A percentile compares a stretch with the other conserved stretches of the same genome.
Evolutionary conservation across 176 grass and related monocot species (phyloP).

Genomic region (Coix lacrymajobi): DNA sequence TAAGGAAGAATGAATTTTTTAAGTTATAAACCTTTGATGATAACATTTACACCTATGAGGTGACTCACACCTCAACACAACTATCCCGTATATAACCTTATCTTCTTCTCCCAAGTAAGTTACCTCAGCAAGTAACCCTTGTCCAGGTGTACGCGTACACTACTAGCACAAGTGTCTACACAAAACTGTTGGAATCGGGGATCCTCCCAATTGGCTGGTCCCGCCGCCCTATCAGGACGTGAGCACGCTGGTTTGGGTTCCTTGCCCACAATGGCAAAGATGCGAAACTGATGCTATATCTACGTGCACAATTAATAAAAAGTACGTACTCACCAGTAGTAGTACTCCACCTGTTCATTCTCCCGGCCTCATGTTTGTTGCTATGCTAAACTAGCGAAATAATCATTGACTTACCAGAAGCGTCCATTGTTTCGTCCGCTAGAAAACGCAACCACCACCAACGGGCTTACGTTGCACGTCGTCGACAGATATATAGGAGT

Average conservation of each 20-base stretch:
- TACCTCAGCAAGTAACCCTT: not conserved
- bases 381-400: not conserved
- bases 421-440: not conserved
- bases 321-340: not conserved
- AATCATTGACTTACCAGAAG: constrained; percentile 31
- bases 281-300: not conserved
- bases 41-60: constrained; percentile 18
- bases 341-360: constrained; percentile 10
- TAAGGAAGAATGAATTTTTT: not conserved
- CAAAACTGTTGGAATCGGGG: not conserved
- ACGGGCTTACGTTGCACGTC: not conserved
- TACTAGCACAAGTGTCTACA: constrained; percentile 13
- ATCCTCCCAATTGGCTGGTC: not conserved
- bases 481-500: no score
- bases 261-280: constrained; percentile 15
- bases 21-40: not conserved
- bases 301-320: not conserved
- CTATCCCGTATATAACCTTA: constrained; percentile 12
- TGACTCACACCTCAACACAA: not conserved
- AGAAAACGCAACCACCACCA: not conserved
- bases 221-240: not conserved
- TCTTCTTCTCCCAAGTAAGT: not conserved
- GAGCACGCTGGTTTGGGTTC: not conserved
- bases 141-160: constrained; percentile 18
- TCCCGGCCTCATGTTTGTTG: constrained; percentile 8